A percentile compares a stretch with the other conserved stretches of the same genome.
Evolutionary conservation across 176 grass and related monocot species (phyloP).

Genomic region (Carex pumila): DNA sequence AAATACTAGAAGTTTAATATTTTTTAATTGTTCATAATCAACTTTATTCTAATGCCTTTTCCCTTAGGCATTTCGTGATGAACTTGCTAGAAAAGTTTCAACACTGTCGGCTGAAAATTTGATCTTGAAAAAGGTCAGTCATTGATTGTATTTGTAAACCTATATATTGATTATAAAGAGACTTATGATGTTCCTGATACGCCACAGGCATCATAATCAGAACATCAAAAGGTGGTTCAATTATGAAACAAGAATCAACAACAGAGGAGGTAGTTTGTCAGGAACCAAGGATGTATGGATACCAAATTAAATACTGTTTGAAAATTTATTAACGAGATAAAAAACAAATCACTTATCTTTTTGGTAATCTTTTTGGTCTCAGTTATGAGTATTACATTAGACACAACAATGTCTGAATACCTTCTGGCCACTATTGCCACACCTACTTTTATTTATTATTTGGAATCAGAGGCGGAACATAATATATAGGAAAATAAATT

Average conservation of each 20-base stretch:
- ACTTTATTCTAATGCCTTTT: background rate
- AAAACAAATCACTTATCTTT: background rate
- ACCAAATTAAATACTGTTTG: background rate
- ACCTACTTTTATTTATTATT: background rate
- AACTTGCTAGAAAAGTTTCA: slow-evolving; percentile 43
- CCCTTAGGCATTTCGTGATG: slow-evolving; percentile 42
- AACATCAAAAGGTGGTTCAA: background rate
- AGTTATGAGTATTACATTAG: background rate
- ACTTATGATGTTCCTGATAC: background rate
- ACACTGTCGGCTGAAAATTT: slow-evolving; percentile 45
- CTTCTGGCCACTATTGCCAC: no score
- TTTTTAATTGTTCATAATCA: background rate
- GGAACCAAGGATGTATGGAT: background rate
- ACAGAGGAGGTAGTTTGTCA: background rate
- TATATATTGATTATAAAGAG: background rate
- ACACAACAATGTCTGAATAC: no score
- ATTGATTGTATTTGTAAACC: background rate
- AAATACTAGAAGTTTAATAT: background rate
- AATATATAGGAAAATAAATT: no score
- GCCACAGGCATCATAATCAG: background rate
- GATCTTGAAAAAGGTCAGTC: slow-evolving; percentile 52
- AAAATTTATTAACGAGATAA: background rate
- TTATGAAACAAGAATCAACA: background rate
- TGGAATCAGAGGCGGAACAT: background rate
- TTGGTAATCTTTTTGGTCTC: no score